Conservation (phyloP, 2,329 filamentous ascomycete species). For the Botrytis paeoniae region DNA sequence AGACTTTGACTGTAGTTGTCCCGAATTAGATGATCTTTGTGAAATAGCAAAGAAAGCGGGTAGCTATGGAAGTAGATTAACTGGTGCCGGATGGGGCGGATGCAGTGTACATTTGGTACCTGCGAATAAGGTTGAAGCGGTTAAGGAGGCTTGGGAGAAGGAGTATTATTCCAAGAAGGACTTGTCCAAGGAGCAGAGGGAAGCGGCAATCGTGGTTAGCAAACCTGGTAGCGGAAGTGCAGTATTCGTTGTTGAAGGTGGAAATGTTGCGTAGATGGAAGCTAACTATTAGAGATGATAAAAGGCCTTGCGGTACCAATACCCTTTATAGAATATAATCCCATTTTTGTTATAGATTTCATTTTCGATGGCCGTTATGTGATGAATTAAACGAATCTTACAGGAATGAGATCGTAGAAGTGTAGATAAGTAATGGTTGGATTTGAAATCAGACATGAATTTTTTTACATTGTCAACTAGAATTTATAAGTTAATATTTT, state of each 20-base stretch:
- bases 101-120: constrained; percentile 93
- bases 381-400: no score
- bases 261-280: constrained; percentile 19
- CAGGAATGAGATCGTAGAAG: not conserved
- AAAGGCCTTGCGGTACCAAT: not conserved
- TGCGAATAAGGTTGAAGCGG: constrained; percentile 72
- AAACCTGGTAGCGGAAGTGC: constrained; percentile 75
- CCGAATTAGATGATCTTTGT: constrained; percentile 89
- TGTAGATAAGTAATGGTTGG: no score
- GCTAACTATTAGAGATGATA: not conserved
- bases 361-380: no score
- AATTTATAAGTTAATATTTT: no score
- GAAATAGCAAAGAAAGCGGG: constrained; percentile 73
- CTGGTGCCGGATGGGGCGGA: constrained; percentile 94
- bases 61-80: constrained; percentile 79
- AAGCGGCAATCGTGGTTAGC: constrained; percentile 81
- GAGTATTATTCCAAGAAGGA: constrained; percentile 76
- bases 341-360: not conserved
- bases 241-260: constrained; percentile 44
- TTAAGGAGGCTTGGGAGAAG: constrained; percentile 72
- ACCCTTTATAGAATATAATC: not conserved
- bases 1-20: constrained; percentile 86
- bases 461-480: no score
- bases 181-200: constrained; percentile 67
- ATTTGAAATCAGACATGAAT: no score